Evolutionary conservation across 768 basidiomycete species (phyloP), one percentile per base, ranked within the genome.

Genomic region (Lyophyllum atratum): DNA sequence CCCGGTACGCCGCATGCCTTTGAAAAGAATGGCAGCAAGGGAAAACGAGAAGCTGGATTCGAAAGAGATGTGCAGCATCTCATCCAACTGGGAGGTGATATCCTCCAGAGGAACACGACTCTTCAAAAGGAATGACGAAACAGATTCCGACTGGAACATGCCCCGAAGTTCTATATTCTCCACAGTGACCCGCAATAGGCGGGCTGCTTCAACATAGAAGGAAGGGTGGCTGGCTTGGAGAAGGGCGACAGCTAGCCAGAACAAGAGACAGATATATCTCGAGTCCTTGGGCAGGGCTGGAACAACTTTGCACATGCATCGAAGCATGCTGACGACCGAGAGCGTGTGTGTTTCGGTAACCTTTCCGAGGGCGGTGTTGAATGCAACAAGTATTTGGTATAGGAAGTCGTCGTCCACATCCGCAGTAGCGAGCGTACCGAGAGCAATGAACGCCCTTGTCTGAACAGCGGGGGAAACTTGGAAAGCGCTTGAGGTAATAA

Each of bases 381-480:
- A 86, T 0, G 95, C 92, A 6, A 95, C 90, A 9, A 95, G 83
- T 72, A 96, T 93, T 68, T 97, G 95, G 64, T 95, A 96, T 52
- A 96, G 76, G 61, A 95, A 85, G 67, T 97, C 95, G 59, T 95
- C 95, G 61, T 97, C 95, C 40, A 95, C 90, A 24, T 94, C 92
- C 2, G 88, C 82, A 3, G 83, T 83, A 15, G 92, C 87, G n/a
- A 95, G 80, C n/a, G 83, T 80, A 3, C 91, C 91, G 9, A 97
- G 81, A 3, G 89, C 85, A 29, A 90, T 83, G 69, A 95, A 96
- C 0, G 93, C 90, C 10, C 92, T 86, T 25, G 89, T 85, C 67
- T 96, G 95, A n/a, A 94, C 84, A 2, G 89, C 86, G 0, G 92
- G 89, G 3, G 91, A 92, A 46, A 89, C 82, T 65, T 96, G 95